phyloP scores from a whole-genome alignment of 2,329 filamentous ascomycete genomes.

The Fusarium neocosmosporiellum region DNA sequence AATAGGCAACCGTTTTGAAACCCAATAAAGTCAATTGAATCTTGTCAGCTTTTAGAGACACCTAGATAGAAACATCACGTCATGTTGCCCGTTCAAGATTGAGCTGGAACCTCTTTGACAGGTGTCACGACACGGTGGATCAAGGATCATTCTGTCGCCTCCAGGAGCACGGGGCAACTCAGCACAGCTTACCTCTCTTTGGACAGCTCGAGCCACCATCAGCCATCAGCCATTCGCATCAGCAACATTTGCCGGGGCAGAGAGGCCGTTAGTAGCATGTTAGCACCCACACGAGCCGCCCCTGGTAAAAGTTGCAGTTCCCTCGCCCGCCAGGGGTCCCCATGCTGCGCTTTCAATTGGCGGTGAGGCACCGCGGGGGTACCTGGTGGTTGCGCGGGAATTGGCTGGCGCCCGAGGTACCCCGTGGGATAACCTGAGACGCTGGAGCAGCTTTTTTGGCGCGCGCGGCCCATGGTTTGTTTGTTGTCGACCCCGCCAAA shows the following conservation, averaged over 20 bases:
- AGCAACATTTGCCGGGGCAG: neutral
- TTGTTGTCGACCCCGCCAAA: conserved; percentile 45
- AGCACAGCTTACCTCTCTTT: neutral
- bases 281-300: conserved; percentile 18
- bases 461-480: conserved; percentile 4
- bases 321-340: conserved; percentile 32
- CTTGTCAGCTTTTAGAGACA: neutral
- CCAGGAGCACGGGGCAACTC: neutral
- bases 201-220: neutral
- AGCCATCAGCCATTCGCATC: neutral
- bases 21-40: neutral
- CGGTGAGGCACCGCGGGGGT: conserved; percentile 40
- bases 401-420: conserved; percentile 16
- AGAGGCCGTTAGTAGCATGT: neutral
- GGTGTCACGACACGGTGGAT: conserved; percentile 19
- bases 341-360: conserved; percentile 43
- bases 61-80: neutral
- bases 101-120: neutral
- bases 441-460: conserved; percentile 10
- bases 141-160: neutral
- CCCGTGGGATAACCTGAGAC: conserved; percentile 5
- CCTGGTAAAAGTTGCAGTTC: conserved; percentile 37
- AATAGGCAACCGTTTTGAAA: neutral
- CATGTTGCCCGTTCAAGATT: neutral
- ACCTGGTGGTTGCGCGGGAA: conserved; percentile 17